These are phyloP conservation scores for Suillus subluteus DNA, from an alignment of 768 basidiomycete genomes.

Conservation along the genomic window DNA sequence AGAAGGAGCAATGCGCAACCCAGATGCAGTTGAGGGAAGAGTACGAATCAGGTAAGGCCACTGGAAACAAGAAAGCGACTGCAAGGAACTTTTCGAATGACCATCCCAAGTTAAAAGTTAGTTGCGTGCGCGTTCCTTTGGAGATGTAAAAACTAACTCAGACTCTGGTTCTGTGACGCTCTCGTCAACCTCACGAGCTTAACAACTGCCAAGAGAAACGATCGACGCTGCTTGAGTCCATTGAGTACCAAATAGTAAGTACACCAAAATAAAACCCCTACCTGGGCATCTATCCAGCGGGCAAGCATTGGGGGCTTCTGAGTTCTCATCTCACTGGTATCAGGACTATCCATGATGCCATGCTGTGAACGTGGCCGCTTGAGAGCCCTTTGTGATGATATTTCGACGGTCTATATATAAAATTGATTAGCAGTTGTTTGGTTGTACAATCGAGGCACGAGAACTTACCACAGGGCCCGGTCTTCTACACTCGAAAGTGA, in stretches of 20 bases:
- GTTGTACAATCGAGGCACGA: neutral
- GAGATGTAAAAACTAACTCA: neutral
- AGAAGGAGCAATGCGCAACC: slow-evolving; percentile 42
- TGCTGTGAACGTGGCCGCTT: neutral
- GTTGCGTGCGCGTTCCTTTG: neutral
- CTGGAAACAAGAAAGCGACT: neutral
- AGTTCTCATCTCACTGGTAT: neutral
- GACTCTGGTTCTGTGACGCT: neutral
- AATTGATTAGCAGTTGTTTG: neutral
- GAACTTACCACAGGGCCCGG: too few relatives aligned
- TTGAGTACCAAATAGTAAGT: neutral
- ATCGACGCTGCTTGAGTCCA: neutral
- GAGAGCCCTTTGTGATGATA: neutral
- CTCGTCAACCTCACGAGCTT: neutral
- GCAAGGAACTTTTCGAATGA: neutral
- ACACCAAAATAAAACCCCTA: too few relatives aligned
- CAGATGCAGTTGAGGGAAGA: too few relatives aligned
- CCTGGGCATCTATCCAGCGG: neutral
- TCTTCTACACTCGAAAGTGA: too few relatives aligned
- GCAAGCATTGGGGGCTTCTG: neutral
- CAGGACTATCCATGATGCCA: neutral
- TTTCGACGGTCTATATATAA: neutral
- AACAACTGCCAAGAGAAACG: neutral
- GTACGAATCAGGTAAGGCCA: too few relatives aligned
- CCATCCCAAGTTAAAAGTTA: neutral